Base-by-base conservation (phyloP, 805 yeast species). In the Suhomyces sp. region DNA sequence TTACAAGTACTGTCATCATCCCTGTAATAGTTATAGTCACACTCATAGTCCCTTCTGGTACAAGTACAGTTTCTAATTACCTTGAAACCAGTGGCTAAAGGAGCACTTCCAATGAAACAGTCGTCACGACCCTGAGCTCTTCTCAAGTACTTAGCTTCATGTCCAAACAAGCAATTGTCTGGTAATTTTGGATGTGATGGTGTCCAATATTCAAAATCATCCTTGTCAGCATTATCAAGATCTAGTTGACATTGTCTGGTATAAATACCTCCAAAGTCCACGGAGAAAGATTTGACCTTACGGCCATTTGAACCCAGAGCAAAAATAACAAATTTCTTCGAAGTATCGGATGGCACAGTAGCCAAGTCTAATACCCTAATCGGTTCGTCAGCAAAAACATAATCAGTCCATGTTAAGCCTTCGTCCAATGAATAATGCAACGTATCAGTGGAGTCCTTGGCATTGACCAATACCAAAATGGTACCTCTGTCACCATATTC, bases 401-500 rank as follows among this genome's bases (percentile, higher is more conserved):
- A 79, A 3, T 77, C 81, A 1, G 51, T 39, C 97, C 97, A 93
- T 0, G 80, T 69, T 4, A 67, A 64, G 22, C 98, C 98, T 45
- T 81, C 84, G 60, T 93, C 91, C 10, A 79, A 53, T 0, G 96
- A 85, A 51, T 79, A 90, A 1, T 62, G 47, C 0, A 91, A 35
- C 1, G 62, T 58, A 40, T 86, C 69, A 0, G 96, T 81, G 6
- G 68, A 63, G 19, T 74, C 79, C 4, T 60, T 65, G 5, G 74
- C 77, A 25, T 79, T 70, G 2, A 83, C 91, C 32, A 90, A 56
- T 1, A 87, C 87, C 32, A 93, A 60, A 22, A 93, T 74, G 1
- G 95, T 81, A 12, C 98, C 98, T 45, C 87, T 85, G 58, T 93
- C 98, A 43, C 98, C 98, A 58, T 71, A 93, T 60, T 90, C 98